phyloP scores from a whole-genome alignment of 768 basidiomycete species.

The Piloderma croceum region DNA sequence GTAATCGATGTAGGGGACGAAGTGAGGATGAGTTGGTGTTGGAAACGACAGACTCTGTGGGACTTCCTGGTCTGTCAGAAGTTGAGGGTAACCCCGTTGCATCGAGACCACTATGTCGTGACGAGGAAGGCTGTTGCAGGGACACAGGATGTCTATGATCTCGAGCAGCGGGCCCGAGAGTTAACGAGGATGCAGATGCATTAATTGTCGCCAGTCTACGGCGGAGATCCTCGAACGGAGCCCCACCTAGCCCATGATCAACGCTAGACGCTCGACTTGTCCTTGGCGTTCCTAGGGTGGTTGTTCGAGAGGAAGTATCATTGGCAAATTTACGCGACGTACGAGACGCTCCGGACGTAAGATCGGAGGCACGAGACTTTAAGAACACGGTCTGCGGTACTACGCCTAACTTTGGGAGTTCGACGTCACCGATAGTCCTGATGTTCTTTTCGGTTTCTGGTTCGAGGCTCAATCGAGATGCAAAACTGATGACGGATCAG shows the following conservation, averaged over 20 bases:
- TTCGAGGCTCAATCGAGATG: slow-evolving; percentile 58
- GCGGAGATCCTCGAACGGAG: slow-evolving; percentile 75
- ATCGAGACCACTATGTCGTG: slow-evolving; percentile 12
- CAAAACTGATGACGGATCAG: slow-evolving; percentile 43
- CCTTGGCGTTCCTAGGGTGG: slow-evolving; percentile 45
- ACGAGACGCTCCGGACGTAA: slow-evolving; percentile 25
- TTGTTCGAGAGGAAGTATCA: slow-evolving; percentile 36
- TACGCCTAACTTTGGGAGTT: slow-evolving; percentile 82
- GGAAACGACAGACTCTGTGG: slow-evolving; percentile 78
- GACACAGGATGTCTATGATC: slow-evolving; percentile 40
- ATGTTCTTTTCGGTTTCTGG: slow-evolving; percentile 59
- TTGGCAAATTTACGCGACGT: slow-evolving; percentile 37
- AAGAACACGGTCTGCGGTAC: slow-evolving; percentile 91
- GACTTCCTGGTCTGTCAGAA: slow-evolving; percentile 64
- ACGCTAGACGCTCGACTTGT: slow-evolving; percentile 43
- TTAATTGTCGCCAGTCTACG: slow-evolving; percentile 72
- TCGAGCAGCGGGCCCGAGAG: slow-evolving; percentile 37
- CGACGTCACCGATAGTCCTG: slow-evolving; percentile 60
- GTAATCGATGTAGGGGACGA: slow-evolving; percentile 54
- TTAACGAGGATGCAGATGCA: slow-evolving; percentile 61
- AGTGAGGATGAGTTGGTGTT: slow-evolving; percentile 60
- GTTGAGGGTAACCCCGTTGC: slow-evolving; percentile 20
- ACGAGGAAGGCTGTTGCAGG: slow-evolving; percentile 24
- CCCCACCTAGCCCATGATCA: slow-evolving; percentile 41
- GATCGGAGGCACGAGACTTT: slow-evolving; percentile 46